These are phyloP conservation scores for Sclerotinia trifoliorum DNA, from an alignment of 2,329 filamentous ascomycete genomes.

Conservation along the genomic window DNA sequence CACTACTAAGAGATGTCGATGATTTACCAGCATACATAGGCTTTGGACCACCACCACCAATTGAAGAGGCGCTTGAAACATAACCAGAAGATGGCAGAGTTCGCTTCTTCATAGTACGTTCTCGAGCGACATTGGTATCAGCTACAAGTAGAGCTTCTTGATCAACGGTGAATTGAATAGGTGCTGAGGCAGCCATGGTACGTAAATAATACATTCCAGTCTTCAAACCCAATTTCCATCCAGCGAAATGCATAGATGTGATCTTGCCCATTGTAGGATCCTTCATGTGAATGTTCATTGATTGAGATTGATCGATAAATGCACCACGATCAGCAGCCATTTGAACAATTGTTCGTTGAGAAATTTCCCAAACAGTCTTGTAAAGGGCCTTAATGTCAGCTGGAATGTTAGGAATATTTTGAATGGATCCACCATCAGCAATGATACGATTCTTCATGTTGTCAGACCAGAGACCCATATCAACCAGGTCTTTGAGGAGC, in stretches of 20 bases:
- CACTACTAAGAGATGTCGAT: conserved; percentile 35
- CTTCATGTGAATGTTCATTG: conserved; percentile 99
- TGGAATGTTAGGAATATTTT: conserved; percentile 96
- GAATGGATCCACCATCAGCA: conserved; percentile 89
- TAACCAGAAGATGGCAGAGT: conserved; percentile 50
- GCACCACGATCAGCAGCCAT: conserved; percentile 98
- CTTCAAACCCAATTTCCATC: conserved; percentile 99
- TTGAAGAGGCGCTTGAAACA: conserved; percentile 52
- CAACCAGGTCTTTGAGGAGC: conserved; percentile 96
- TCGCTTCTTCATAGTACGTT: conserved; percentile 66
- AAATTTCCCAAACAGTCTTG: conserved; percentile 99
- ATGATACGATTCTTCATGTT: conserved; percentile 99
- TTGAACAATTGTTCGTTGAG: conserved; percentile 89
- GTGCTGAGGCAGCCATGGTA: conserved; percentile 92
- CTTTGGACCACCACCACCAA: conserved; percentile 54
- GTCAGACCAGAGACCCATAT: conserved; percentile 97
- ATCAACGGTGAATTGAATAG: conserved; percentile 98
- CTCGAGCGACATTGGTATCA: conserved; percentile 73
- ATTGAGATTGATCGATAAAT: conserved; percentile 98
- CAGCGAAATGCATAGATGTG: conserved; percentile 98
- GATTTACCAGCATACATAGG: conserved; percentile 62
- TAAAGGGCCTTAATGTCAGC: conserved; percentile 94
- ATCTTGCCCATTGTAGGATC: conserved; percentile 99
- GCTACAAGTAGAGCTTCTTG: conserved; percentile 88
- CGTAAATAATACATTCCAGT: conserved; percentile 99